Evolutionary conservation across 2,329 filamentous ascomycete genomes (phyloP), one percentile per base, ranked within the genome.

Genomic region (Trichoderma arundinaceum): DNA sequence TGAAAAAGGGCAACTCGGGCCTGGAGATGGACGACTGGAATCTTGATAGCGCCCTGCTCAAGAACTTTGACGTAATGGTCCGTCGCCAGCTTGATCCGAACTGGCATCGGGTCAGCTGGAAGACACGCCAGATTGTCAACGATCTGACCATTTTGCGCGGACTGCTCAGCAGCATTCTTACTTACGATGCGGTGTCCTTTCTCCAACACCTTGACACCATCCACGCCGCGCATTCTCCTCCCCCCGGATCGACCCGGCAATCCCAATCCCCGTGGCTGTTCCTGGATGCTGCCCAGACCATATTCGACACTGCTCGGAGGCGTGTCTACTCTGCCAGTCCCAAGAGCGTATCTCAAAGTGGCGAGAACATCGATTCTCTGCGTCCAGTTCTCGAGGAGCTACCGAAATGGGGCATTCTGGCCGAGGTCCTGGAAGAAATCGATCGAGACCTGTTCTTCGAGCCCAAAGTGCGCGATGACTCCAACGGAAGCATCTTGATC

Each of bases 21-120:
- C 82, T 99, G 7, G 94, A 98, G 71, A 94, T 98, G 88, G 94
- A 96, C 67, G 94, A 97, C 73, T 98, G 94, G 94, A 97, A 92
- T 57, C 83, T 97, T 17, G 94, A 98, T 76, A 97, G 92, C 74
- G 94, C 94, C 41, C 80, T 98, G 67, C 90, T 97, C 70, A 92
- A 90, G 74, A 96, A 93, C 72, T 99, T 99, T 76, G 95, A 98
- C 75, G 83, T 91, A 67, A 90, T 94, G 64, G 88, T 99, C 58
- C 86, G 94, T 68, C 86, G 94, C 66, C 95, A 99, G 77, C 82
- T 99, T 17, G 94, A 98, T 74, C 94, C 94, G 4, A 94, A 98
- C 66, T 99, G 95, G 95, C 95, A 99, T 80, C 88, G 95, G 62
- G 92, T 97, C 59, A 97, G 91, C 76, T 96, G 92, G 84, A 93